These are phyloP conservation scores for Ophiostoma populinum DNA, from an alignment of 2,329 filamentous ascomycete genomes.

Conservation along the genomic window DNA sequence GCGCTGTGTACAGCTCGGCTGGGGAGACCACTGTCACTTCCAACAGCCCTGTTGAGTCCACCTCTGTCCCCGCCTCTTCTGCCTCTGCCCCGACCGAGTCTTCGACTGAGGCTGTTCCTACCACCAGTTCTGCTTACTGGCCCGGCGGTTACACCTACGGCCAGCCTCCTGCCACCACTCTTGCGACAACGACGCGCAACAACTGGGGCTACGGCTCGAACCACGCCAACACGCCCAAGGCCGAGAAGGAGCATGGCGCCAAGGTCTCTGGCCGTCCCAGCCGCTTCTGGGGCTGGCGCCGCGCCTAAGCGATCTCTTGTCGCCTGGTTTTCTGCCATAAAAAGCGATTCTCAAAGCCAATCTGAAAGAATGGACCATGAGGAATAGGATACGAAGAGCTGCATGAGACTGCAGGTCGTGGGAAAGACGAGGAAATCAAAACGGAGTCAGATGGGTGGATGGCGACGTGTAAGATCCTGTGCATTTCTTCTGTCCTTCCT, in stretches of 20 bases:
- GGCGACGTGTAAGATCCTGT: too few species aligned
- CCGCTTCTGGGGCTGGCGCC: constrained; percentile 2
- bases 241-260: not conserved
- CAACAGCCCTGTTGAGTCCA: not conserved
- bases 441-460: too few species aligned
- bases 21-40: not conserved
- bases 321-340: too few species aligned
- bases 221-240: not conserved
- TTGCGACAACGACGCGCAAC: not conserved
- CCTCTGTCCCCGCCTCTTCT: not conserved
- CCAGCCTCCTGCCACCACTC: not conserved
- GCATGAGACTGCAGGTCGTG: too few species aligned
- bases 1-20: not conserved
- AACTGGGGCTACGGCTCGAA: constrained; percentile 3
- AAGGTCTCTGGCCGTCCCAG: not conserved
- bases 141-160: constrained; percentile 9
- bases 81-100: too few species aligned
- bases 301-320: too few species aligned
- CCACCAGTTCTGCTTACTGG: constrained; percentile 4
- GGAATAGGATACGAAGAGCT: too few species aligned
- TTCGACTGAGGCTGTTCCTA: not conserved
- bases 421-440: too few species aligned
- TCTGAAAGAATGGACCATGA: too few species aligned
- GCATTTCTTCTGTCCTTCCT: not conserved
- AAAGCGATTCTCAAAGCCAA: too few species aligned